Evolutionary conservation across 2,329 filamentous ascomycete species (phyloP).

Genomic region (Pseudopyricularia javanii): DNA sequence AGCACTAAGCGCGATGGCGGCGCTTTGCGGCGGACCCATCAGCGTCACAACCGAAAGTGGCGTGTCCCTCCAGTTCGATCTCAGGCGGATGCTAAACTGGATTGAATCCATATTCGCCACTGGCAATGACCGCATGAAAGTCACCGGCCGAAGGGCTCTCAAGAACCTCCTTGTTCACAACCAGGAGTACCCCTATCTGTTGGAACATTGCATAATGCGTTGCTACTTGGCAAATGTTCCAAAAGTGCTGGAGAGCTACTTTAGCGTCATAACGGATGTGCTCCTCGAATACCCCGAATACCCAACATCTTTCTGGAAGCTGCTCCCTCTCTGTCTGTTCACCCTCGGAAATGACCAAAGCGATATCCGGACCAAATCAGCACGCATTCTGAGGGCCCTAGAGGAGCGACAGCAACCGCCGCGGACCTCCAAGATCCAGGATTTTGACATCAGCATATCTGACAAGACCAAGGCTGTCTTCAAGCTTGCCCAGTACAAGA

Average conservation of each 20-base stretch:
- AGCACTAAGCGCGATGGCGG: conserved; percentile 89
- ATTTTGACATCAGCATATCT: conserved; percentile 96
- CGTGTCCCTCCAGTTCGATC: conserved; percentile 79
- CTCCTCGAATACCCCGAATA: conserved; percentile 75
- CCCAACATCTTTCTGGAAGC: conserved; percentile 77
- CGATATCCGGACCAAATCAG: conserved; percentile 79
- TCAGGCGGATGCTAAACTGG: conserved; percentile 88
- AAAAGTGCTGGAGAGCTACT: conserved; percentile 89
- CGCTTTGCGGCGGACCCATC: conserved; percentile 76
- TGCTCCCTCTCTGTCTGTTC: conserved; percentile 78
- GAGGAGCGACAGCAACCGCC: conserved; percentile 62
- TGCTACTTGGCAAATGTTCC: conserved; percentile 74
- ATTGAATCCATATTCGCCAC: conserved; percentile 91
- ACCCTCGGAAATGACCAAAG: conserved; percentile 87
- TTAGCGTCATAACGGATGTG: conserved; percentile 81
- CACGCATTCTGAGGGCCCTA: conserved; percentile 64
- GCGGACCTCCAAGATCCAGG: conserved; percentile 79
- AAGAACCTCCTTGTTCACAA: conserved; percentile 88
- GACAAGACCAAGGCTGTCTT: conserved; percentile 98
- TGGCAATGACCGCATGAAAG: conserved; percentile 80
- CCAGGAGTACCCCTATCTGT: conserved; percentile 68
- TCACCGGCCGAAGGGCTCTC: conserved; percentile 76
- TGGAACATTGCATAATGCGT: conserved; percentile 82
- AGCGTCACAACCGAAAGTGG: conserved; percentile 81
- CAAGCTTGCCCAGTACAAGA: conserved; percentile 93